These are phyloP conservation scores for Ballota nigra DNA, from an alignment of 257 asterid genomes.

Conservation along the genomic window DNA sequence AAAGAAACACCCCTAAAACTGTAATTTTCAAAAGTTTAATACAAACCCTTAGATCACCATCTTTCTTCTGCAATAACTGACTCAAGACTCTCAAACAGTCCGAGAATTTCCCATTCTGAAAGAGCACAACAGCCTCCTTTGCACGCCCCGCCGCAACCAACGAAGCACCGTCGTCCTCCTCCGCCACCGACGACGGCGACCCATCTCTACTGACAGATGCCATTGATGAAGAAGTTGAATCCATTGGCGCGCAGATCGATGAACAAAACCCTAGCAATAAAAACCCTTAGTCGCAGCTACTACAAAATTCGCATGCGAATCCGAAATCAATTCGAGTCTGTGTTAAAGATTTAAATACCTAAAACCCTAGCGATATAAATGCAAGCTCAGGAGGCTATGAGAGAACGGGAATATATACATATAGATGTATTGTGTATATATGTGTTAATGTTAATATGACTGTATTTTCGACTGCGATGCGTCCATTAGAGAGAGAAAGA, in stretches of 20 bases:
- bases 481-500: constrained; percentile 20
- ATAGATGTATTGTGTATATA: background rate
- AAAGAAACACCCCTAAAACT: background rate
- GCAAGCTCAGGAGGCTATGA: background rate
- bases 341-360: constrained; percentile 1
- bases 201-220: constrained; percentile 26
- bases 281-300: constrained; percentile 30
- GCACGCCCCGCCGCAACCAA: constrained; percentile 63
- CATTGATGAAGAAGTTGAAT: constrained; percentile 48
- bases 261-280: constrained; percentile 26
- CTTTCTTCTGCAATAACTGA: constrained; percentile 56
- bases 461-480: constrained; percentile 10
- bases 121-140: constrained; percentile 72
- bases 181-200: constrained; percentile 26
- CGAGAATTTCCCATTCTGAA: constrained; percentile 63
- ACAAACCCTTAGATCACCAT: constrained; percentile 67
- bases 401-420: background rate
- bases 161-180: constrained; percentile 55
- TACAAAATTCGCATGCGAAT: constrained; percentile 41
- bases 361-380: constrained; percentile 55
- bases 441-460: background rate
- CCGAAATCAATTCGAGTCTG: constrained; percentile 21
- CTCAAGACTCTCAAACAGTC: constrained; percentile 68
- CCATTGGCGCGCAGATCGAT: constrained; percentile 65
- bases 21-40: background rate